Percentiles rank a stretch among this genome's conserved stretches.
phyloP scores from a whole-genome alignment of 106 monocot genomes.

The Apostasia ramifera region DNA sequence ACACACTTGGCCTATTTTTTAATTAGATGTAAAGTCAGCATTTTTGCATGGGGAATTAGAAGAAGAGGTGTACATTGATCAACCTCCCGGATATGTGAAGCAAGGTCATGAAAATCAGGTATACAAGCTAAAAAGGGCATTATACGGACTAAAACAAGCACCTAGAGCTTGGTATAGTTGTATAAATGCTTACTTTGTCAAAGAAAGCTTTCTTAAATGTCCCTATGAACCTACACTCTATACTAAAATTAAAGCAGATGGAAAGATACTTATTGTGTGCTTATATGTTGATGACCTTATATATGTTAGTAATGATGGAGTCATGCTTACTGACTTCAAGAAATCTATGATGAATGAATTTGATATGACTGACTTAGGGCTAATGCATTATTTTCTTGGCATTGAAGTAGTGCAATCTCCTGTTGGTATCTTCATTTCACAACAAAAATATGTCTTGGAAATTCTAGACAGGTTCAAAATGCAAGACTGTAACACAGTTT shows the following conservation, averaged over 20 bases:
- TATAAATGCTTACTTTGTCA: constrained; percentile 8
- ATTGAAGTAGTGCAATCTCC: constrained; percentile 1
- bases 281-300: constrained; percentile 20
- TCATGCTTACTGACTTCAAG: constrained; percentile 11
- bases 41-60: constrained; percentile 4
- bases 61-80: constrained; percentile 8
- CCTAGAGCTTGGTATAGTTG: constrained; percentile 2
- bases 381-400: constrained; percentile 10
- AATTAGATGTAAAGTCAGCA: constrained; percentile 9
- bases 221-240: constrained; percentile 11
- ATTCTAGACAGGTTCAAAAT: constrained; percentile 13
- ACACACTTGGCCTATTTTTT: constrained; percentile 7
- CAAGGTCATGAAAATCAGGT: constrained; percentile 2
- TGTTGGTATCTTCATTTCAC: constrained; percentile 13
- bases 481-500: constrained; percentile 14
- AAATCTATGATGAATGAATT: neutral
- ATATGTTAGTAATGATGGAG: constrained; percentile 13
- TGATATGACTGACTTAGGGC: constrained; percentile 8
- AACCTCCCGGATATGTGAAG: constrained; percentile 6
- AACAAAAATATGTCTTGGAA: neutral
- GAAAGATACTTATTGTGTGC: neutral
- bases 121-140: constrained; percentile 1
- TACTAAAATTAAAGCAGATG: constrained; percentile 11
- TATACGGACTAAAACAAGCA: constrained; percentile 12
- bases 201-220: constrained; percentile 9